Base-by-base conservation (phyloP, 257 asterid species). In the Euphrasia confusa region DNA sequence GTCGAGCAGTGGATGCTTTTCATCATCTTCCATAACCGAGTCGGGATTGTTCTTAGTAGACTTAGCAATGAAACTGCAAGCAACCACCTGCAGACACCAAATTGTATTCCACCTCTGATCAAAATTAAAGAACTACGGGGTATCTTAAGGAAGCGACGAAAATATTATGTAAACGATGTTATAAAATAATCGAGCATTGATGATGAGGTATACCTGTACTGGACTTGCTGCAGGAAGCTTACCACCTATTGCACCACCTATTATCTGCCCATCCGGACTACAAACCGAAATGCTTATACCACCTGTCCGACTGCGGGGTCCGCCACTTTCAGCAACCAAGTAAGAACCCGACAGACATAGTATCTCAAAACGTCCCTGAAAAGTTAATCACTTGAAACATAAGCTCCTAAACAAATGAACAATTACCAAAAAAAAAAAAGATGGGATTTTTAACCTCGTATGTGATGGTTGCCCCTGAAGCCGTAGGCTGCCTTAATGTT, bases 231-330 rank as follows among this genome's bases (percentile, higher is more conserved):
- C 94, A 39, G 71, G 53, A 64, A 87, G 94, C 61, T 65, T 81
- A 71, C 95, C 90, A 4, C 95, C 90, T 32, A 84, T 69, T 11
- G 95, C 95, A 37, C 95, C 95, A 14, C 95, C 91, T 2, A 81
- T 61, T 17, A 86, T 77, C 37, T 81, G 90, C 26, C 95, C 91
- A 58, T 83, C 89, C 2, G 91, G 87, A 57, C 84, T 80, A 69
- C 89, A 73, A 64, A 86, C 79, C 1, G 91, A 86, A 71, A 86
- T 76, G 73, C 91, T 86, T 66, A 86, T 69, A 33, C 95, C 95
- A 48, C 95, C 95, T 10, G 83, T 81, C 42, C 91, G 83, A 64
- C 78, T 77, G 76, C 70, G 79, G 8, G 83, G 89, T 35, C 85
- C 87, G 45, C 87, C 84, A 76, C 61, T 79, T 74, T 83, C 89